A percentile compares a stretch with the other conserved stretches of the same genome.
These are phyloP conservation scores for Begonia loranthoides DNA, from an alignment of 306 rosid genomes.

Conservation along the genomic window DNA sequence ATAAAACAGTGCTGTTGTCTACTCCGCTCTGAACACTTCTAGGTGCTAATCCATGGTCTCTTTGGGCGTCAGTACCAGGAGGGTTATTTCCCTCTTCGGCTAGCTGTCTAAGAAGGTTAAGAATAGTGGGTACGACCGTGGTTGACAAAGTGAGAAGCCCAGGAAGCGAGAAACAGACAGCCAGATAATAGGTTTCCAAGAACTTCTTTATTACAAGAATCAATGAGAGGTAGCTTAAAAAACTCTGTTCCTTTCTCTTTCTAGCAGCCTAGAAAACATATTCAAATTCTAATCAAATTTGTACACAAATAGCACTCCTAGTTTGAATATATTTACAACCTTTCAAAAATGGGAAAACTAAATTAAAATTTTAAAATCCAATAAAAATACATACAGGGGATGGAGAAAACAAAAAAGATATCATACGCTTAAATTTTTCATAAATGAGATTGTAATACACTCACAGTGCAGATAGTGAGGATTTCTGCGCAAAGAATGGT, in stretches of 20 bases:
- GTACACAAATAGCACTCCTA: slow-evolving; percentile 1
- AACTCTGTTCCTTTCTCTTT: too few species aligned
- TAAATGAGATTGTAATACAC: slow-evolving; percentile 16
- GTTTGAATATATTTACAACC: too few species aligned
- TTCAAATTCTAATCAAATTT: neutral
- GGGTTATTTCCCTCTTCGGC: slow-evolving; percentile 62
- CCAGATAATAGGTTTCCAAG: slow-evolving; percentile 4
- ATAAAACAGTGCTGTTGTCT: slow-evolving; percentile 19
- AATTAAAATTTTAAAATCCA: too few species aligned
- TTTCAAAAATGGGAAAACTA: too few species aligned
- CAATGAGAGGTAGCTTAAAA: too few species aligned
- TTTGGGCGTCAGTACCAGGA: slow-evolving; percentile 33
- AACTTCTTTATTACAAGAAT: too few species aligned
- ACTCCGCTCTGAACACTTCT: slow-evolving; percentile 19
- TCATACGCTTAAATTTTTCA: neutral
- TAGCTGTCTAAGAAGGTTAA: slow-evolving; percentile 57
- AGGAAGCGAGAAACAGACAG: slow-evolving; percentile 46
- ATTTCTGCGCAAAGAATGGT: slow-evolving; percentile 50
- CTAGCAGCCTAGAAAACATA: too few species aligned
- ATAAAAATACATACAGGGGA: too few species aligned
- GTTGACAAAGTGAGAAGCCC: slow-evolving; percentile 68
- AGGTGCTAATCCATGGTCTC: slow-evolving; percentile 22
- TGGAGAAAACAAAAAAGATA: too few species aligned
- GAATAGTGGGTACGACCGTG: slow-evolving; percentile 70
- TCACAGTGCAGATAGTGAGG: slow-evolving; percentile 81